Base-by-base conservation (phyloP, 352 stramenopile genomes). In the Phytophthora hibernalis region DNA sequence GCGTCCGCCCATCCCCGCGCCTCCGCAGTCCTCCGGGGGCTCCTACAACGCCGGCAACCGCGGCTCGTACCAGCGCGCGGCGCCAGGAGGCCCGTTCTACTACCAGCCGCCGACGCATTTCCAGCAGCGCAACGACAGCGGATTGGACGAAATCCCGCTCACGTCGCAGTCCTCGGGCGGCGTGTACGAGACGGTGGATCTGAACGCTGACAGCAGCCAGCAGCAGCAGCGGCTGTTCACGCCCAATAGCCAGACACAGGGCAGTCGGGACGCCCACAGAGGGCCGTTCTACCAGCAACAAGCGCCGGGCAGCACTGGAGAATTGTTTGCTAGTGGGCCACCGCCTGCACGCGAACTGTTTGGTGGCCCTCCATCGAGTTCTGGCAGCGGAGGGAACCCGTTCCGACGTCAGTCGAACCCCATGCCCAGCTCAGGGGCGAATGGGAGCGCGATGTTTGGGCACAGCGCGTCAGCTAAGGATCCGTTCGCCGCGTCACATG, bases 181-280 rank as follows among this genome's bases (percentile, higher is more conserved):
- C 20, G 61, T 66, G 22, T 84, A 84, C 60, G 76, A 84, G 61
- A 84, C 76, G 1, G 76, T 84, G 47, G 76, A 84, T 42, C 61
- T 84, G 20, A 70, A 74, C 49, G 70, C 76, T 8, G 70, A 81
- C 33, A 74, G 37, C 45, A 61, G 54, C 43, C 59, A 74, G 11
- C 59, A 70, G 54, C 45, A 64, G 26, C 26, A 31, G 26, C 26
- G 26, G 26, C 43, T 57, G 44, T 53, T 54, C 26, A 50, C 43
- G 12, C 55, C 62, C 1, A 57, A 48, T n/a, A 65, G 53, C 28
- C 45, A 65, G 21, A 53, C 40, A 3, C 51, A 28, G 15, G 45
- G 20, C 22, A 65, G 49, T 42, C 37, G 37, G 16, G 26, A 45
- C 11, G 40, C 16, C 50, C 56, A 22, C 43, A 50, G 20, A 48